phyloP scores from a whole-genome alignment of 2,329 filamentous ascomycete genomes.

The Monosporascus sp. region DNA sequence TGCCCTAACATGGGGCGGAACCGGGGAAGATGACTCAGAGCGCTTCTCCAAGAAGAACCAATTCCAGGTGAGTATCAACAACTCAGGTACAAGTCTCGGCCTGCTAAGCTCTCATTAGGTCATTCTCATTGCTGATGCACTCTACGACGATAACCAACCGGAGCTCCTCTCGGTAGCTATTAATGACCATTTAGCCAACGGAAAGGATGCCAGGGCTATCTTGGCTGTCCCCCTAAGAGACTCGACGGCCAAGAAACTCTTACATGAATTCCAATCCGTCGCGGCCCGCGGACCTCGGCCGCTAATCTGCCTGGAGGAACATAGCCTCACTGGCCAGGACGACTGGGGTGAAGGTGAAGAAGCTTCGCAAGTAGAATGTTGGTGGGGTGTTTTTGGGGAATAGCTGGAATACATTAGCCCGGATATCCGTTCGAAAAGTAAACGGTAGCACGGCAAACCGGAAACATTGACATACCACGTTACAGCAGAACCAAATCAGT shows the following conservation, averaged over 20 bases:
- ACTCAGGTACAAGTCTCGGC: background rate
- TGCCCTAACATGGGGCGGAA: slow-evolving; percentile 68
- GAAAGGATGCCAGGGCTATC: slow-evolving; percentile 58
- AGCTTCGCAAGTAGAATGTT: slow-evolving; percentile 51
- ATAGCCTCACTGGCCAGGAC: slow-evolving; percentile 61
- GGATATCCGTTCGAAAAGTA: background rate
- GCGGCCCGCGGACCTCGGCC: slow-evolving; percentile 49
- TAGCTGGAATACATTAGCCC: background rate
- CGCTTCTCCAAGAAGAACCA: slow-evolving; percentile 41
- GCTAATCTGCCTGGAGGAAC: slow-evolving; percentile 52
- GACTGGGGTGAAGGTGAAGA: slow-evolving; percentile 62
- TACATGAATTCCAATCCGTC: slow-evolving; percentile 54
- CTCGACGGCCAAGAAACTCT: slow-evolving; percentile 56
- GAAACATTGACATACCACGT: background rate
- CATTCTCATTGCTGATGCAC: slow-evolving; percentile 76
- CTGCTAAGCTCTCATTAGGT: slow-evolving; percentile 39
- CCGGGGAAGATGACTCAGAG: slow-evolving; percentile 34
- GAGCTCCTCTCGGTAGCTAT: slow-evolving; percentile 67
- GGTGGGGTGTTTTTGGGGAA: slow-evolving; percentile 59
- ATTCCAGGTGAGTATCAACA: slow-evolving; percentile 41
- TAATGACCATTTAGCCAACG: slow-evolving; percentile 56
- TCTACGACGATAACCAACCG: slow-evolving; percentile 85
- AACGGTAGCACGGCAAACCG: background rate
- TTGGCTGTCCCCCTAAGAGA: slow-evolving; percentile 79
- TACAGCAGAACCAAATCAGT: too few species aligned